phyloP scores from a whole-genome alignment of 176 grass and related monocot genomes.

The Lolium perenne region DNA sequence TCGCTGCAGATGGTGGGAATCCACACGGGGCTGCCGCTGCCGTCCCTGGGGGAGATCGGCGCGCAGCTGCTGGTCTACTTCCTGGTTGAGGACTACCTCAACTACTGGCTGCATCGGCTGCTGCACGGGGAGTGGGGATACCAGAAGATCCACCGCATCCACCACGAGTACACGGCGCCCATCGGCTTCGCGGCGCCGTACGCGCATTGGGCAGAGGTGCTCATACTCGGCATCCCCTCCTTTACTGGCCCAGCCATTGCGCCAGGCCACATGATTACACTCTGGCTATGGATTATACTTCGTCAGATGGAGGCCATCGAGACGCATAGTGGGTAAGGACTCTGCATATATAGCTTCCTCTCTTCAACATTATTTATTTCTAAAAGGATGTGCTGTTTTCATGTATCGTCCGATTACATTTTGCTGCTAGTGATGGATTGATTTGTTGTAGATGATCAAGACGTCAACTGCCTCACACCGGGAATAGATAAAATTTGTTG shows the following conservation, averaged over 20 bases:
- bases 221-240: conserved; percentile 77
- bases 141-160: conserved; percentile 42
- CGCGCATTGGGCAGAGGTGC: conserved; percentile 88
- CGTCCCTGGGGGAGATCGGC: conserved; percentile 72
- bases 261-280: conserved; percentile 87
- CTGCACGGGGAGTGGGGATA: conserved; percentile 81
- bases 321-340: conserved; percentile 83
- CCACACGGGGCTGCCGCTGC: conserved; percentile 64
- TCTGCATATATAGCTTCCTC: not conserved
- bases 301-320: conserved; percentile 92
- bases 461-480: conserved; percentile 12
- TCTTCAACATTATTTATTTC: not conserved
- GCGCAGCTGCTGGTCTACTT: conserved; percentile 56
- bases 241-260: conserved; percentile 70
- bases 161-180: conserved; percentile 88
- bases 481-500: not conserved
- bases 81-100: conserved; percentile 85
- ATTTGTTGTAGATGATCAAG: conserved; percentile 7
- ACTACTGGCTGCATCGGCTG: conserved; percentile 90
- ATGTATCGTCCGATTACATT: not conserved
- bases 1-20: conserved; percentile 76
- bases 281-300: conserved; percentile 84
- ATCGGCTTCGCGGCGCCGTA: conserved; percentile 87
- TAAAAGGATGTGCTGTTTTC: not conserved
- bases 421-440: conserved; percentile 23